These are phyloP conservation scores for Moringa oleifera DNA, from an alignment of 345 rosid genomes.

Conservation along the genomic window DNA sequence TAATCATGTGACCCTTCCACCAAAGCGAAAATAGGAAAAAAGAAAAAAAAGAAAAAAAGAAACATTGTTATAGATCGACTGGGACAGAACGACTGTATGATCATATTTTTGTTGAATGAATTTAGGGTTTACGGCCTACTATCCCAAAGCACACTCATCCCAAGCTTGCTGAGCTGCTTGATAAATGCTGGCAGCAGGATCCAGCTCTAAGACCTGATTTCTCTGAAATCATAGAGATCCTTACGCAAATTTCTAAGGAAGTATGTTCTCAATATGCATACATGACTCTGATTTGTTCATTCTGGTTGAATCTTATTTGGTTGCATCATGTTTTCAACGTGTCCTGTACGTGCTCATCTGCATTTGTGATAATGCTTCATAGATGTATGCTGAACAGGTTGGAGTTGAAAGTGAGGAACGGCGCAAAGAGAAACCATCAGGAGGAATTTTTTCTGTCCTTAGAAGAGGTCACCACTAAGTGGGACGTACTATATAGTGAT, in stretches of 20 bases:
- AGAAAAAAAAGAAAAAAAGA: neutral
- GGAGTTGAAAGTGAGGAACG: slow-evolving; percentile 64
- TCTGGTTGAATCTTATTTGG: neutral
- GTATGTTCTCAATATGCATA: slow-evolving; percentile 23
- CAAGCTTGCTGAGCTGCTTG: slow-evolving; percentile 59
- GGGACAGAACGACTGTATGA: neutral
- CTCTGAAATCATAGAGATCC: slow-evolving; percentile 58
- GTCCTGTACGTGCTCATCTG: too few relatives aligned
- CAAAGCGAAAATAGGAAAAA: too few relatives aligned
- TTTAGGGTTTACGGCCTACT: slow-evolving; percentile 77
- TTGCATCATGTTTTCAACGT: too few relatives aligned
- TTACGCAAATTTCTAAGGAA: slow-evolving; percentile 71
- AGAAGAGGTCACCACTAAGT: slow-evolving; percentile 68
- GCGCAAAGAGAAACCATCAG: slow-evolving; percentile 60
- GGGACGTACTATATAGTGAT: neutral
- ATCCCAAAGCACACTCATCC: slow-evolving; percentile 64
- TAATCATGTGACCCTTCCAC: neutral
- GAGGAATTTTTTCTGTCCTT: slow-evolving; percentile 80
- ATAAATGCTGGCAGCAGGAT: slow-evolving; percentile 89
- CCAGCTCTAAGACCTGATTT: slow-evolving; percentile 83
- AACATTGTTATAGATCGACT: neutral
- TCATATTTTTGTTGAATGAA: slow-evolving; percentile 6
- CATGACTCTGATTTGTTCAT: neutral
- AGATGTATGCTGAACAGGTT: slow-evolving; percentile 37
- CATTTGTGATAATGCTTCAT: neutral